A percentile compares a stretch with the other conserved stretches of the same genome.
phyloP scores from a whole-genome alignment of 202 grass and related monocot species.

The Dendrocalamus latiflorus region DNA sequence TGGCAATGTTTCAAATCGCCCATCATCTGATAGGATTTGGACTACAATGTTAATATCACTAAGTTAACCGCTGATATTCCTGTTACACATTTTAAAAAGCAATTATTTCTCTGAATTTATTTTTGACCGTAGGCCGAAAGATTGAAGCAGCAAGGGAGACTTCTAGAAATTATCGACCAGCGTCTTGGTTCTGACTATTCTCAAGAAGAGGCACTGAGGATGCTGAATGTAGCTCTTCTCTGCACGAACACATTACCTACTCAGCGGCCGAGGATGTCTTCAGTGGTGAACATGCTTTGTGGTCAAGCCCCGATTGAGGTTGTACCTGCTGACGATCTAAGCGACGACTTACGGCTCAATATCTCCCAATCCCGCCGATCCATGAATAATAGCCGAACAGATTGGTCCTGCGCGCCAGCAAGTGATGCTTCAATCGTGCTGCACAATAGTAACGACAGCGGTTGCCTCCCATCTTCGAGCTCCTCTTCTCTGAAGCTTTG shows the following conservation, averaged over 20 bases:
- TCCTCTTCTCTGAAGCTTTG: slow-evolving; percentile 38
- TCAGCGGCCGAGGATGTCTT: slow-evolving; percentile 66
- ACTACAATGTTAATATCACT: not conserved
- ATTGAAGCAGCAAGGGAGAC: slow-evolving; percentile 57
- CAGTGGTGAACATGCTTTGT: slow-evolving; percentile 69
- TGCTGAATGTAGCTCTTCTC: slow-evolving; percentile 56
- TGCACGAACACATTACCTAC: slow-evolving; percentile 63
- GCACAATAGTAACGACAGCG: slow-evolving; percentile 32
- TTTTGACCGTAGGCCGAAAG: slow-evolving; percentile 44
- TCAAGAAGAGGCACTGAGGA: slow-evolving; percentile 49
- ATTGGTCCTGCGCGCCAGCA: slow-evolving; percentile 25
- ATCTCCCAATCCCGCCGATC: slow-evolving; percentile 18
- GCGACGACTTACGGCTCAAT: slow-evolving; percentile 26
- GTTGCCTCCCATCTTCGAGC: slow-evolving; percentile 44
- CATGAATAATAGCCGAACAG: slow-evolving; percentile 20
- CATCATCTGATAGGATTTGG: not conserved
- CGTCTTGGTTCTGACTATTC: slow-evolving; percentile 64
- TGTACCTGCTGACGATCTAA: slow-evolving; percentile 26
- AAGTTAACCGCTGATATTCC: not conserved
- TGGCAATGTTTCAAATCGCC: not conserved
- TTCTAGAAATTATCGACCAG: slow-evolving; percentile 66
- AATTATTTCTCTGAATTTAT: slow-evolving; percentile 2
- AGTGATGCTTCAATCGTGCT: slow-evolving; percentile 39
- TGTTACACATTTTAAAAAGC: slow-evolving; percentile 1
- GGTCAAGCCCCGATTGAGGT: slow-evolving; percentile 46